Evolutionary conservation across 1,284 basidiomycete species (phyloP).

Genomic region (Cryptococcus floricola): DNA sequence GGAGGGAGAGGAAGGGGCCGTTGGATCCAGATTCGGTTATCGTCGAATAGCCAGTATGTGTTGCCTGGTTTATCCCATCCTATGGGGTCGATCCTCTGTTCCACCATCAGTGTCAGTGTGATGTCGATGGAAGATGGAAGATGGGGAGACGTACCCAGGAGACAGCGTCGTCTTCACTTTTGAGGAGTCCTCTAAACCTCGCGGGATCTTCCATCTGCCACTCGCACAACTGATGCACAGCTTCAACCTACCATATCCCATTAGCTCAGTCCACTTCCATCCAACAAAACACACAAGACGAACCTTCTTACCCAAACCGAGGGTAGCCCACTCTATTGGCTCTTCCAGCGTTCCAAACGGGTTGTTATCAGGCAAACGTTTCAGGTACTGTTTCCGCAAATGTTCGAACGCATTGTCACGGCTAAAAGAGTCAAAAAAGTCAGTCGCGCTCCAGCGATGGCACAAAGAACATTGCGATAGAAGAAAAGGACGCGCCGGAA

Average conservation of each 20-base stretch:
- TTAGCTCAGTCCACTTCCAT: neutral
- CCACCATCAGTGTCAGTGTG: neutral
- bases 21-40: slow-evolving; percentile 58
- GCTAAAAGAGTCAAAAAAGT: slow-evolving; percentile 16
- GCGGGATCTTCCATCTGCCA: slow-evolving; percentile 56
- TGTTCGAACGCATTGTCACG: slow-evolving; percentile 45
- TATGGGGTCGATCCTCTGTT: slow-evolving; percentile 53
- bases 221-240: slow-evolving; percentile 53
- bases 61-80: slow-evolving; percentile 55
- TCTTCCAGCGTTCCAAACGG: slow-evolving; percentile 43
- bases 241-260: slow-evolving; percentile 39
- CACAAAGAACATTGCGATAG: neutral
- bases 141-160: slow-evolving; percentile 48
- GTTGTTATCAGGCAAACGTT: slow-evolving; percentile 33
- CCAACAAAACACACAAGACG: slow-evolving; percentile 1
- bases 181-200: slow-evolving; percentile 52
- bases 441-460: neutral
- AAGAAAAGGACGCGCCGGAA: neutral
- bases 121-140: too few relatives aligned
- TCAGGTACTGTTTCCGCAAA: slow-evolving; percentile 46
- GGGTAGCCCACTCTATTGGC: slow-evolving; percentile 50
- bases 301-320: slow-evolving; percentile 52
- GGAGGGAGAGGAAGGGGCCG: slow-evolving; percentile 44
- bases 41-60: slow-evolving; percentile 56
- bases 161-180: slow-evolving; percentile 52